Conservation (phyloP, 768 basidiomycete genomes). For the Trametes sanguinea region DNA sequence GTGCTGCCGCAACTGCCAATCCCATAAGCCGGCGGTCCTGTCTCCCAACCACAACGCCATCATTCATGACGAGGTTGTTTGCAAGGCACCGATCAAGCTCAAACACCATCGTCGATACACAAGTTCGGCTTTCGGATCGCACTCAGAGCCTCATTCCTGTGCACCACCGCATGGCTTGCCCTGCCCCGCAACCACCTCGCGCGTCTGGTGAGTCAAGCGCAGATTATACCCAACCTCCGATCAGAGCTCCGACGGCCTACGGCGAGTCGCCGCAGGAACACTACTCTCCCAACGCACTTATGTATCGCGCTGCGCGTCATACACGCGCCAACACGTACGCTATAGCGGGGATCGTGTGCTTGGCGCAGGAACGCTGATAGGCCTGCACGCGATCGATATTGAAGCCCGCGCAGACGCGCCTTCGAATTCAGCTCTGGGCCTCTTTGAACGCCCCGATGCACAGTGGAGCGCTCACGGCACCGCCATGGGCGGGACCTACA, state of each 20-base stretch:
- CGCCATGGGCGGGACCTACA: neutral
- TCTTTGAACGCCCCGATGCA: neutral
- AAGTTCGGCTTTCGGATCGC: neutral
- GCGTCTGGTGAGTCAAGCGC: neutral
- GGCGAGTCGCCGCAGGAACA: neutral
- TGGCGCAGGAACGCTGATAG: constrained; percentile 3
- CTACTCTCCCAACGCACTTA: neutral
- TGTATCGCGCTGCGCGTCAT: neutral
- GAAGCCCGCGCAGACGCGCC: neutral
- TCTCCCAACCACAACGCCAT: neutral
- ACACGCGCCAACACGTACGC: neutral
- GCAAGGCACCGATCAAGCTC: neutral
- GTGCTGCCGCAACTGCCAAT: neutral
- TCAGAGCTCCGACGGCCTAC: constrained; percentile 3
- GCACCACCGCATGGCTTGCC: too few species aligned
- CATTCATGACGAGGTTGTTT: neutral
- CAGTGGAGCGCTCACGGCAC: neutral
- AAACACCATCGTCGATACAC: neutral
- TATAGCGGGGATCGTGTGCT: too few species aligned
- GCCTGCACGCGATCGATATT: neutral
- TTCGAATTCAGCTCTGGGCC: neutral
- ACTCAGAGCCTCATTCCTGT: neutral
- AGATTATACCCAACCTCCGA: constrained; percentile 1
- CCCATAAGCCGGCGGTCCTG: neutral
- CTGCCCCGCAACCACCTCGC: neutral